Percentiles rank a stretch among this genome's conserved stretches.
phyloP scores from a whole-genome alignment of 73 alveolate genomes.

The Paraurostyla sp. region DNA sequence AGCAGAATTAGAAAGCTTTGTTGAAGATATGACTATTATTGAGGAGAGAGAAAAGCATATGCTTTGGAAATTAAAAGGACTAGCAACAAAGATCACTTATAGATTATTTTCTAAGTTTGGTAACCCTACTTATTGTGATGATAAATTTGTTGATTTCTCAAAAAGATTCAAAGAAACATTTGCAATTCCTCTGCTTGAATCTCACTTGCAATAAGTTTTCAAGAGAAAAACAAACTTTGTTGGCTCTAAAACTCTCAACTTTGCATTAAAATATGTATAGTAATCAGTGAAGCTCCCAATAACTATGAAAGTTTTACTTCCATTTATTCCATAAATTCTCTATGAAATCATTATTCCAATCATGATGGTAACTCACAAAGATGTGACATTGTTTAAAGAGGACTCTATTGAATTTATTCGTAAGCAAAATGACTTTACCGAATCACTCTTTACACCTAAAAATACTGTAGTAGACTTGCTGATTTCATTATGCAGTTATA shows the following conservation, averaged over 20 bases:
- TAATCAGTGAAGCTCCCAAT: slow-evolving; percentile 41
- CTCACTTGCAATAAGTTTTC: slow-evolving; percentile 67
- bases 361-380: slow-evolving; percentile 78
- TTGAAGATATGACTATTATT: slow-evolving; percentile 70
- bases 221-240: slow-evolving; percentile 63
- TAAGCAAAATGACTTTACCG: slow-evolving; percentile 78
- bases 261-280: slow-evolving; percentile 65
- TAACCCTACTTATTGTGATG: slow-evolving; percentile 72
- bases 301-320: slow-evolving; percentile 54
- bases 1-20: slow-evolving; percentile 63
- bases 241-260: slow-evolving; percentile 74
- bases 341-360: slow-evolving; percentile 75
- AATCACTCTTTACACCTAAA: slow-evolving; percentile 63
- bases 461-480: slow-evolving; percentile 66
- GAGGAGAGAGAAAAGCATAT: slow-evolving; percentile 73
- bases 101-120: slow-evolving; percentile 77
- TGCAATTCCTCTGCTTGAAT: slow-evolving; percentile 60
- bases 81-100: slow-evolving; percentile 66
- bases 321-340: slow-evolving; percentile 70
- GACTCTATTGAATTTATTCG: slow-evolving; percentile 87
- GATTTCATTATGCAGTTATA: background rate
- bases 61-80: slow-evolving; percentile 76
- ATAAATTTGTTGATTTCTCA: slow-evolving; percentile 62
- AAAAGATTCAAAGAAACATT: slow-evolving; percentile 53
- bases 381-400: slow-evolving; percentile 70